Evolutionary conservation across 257 asterid species (phyloP).

Genomic region (Euphrasia confusa): DNA sequence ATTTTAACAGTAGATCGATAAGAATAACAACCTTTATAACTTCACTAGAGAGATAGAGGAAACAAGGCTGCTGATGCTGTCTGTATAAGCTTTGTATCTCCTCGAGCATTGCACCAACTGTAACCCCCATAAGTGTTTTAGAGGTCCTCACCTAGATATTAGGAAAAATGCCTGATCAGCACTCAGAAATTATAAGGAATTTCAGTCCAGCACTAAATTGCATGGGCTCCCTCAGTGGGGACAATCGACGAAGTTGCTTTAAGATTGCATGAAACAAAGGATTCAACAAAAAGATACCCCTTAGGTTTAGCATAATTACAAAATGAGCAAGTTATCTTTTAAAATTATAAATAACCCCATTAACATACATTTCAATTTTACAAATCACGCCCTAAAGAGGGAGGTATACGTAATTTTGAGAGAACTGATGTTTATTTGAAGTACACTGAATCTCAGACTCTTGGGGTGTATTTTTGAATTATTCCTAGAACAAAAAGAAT

Average conservation of each 20-base stretch:
- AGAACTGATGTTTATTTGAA: no score
- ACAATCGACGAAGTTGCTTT: background rate
- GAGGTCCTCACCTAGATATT: conserved; percentile 79
- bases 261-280: background rate
- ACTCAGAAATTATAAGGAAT: conserved; percentile 7
- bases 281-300: background rate
- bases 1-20: conserved; percentile 20
- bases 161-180: conserved; percentile 18
- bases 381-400: no score
- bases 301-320: background rate
- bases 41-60: conserved; percentile 95
- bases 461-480: no score
- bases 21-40: conserved; percentile 69
- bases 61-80: conserved; percentile 89
- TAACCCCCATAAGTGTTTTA: conserved; percentile 81
- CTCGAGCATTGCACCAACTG: conserved; percentile 89
- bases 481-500: no score
- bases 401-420: no score
- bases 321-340: background rate
- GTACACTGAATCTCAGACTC: no score
- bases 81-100: conserved; percentile 82
- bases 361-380: background rate
- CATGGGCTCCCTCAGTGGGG: conserved; percentile 6
- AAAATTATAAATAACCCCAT: background rate
- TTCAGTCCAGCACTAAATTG: background rate